Base-by-base conservation (phyloP, 805 yeast species). In the Hanseniaspora thailandica region DNA sequence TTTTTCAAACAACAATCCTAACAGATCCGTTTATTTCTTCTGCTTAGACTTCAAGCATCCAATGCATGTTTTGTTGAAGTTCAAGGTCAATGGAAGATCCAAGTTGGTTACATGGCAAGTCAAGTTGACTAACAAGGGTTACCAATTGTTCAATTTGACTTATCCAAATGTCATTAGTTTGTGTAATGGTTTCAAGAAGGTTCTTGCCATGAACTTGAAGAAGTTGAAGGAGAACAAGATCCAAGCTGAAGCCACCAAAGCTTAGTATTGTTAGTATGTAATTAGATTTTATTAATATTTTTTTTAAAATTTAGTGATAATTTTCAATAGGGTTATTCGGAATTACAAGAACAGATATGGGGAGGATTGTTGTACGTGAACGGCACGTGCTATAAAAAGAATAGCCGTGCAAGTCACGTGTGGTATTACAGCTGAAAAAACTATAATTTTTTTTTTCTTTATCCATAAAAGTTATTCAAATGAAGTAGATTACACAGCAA, bases 181-280 rank as follows among this genome's bases (percentile, higher is more conserved):
- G 61, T 85, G 96, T 71, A 93, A 93, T 63, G 99, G 99, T 17
- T 93, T 93, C 80, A 93, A 93, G 73, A 84, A 82, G 15, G 57
- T 74, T 52, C 58, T 74, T 6, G 30, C 44, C n/a, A 50, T 50
- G 47, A 50, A 50, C 23, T 13, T 50, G 33, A 45, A 45, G 23
- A 51, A 45, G 26, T 38, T 51, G 38, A 51, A 45, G 17, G 49
- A 45, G 7, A 41, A 15, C 23, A 41, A 41, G n/a, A 19, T 26
- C n/a, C 53, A 41, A 41, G 47, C 47, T 34, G 47, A 40, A 34
- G 43, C 41, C 17, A n/a, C 44, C 6, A 35, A 12, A 12, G 26
- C n/a, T 36, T 26, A 39, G 13, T 30, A 22, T 2, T 17, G 30
- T 28, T 38, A 15, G 20, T 22, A 45, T 22, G 6, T 2, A 39